These are phyloP conservation scores for Suillus luteus DNA, from an alignment of 768 basidiomycete genomes.

Conservation along the genomic window DNA sequence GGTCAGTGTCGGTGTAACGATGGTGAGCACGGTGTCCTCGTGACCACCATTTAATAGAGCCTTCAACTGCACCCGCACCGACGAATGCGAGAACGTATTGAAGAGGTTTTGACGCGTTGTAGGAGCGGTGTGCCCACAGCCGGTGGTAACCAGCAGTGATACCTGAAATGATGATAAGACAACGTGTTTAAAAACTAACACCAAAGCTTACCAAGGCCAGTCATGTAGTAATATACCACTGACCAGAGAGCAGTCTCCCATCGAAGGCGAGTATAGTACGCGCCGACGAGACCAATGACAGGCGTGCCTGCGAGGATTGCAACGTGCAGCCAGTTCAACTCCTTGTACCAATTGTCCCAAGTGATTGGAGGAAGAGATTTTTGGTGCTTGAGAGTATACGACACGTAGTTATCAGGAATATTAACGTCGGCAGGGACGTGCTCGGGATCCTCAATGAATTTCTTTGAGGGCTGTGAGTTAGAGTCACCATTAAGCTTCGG, in stretches of 20 bases:
- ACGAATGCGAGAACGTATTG: constrained; percentile 83
- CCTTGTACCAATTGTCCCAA: constrained; percentile 56
- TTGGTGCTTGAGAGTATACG: constrained; percentile 67
- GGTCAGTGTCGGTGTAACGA: constrained; percentile 94
- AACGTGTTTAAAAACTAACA: constrained; percentile 42
- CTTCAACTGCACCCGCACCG: constrained; percentile 93
- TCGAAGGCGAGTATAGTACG: constrained; percentile 60
- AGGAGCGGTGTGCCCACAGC: constrained; percentile 94
- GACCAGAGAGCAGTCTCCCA: constrained; percentile 76
- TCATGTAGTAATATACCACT: constrained; percentile 72
- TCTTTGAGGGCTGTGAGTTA: background rate
- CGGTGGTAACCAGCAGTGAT: constrained; percentile 97
- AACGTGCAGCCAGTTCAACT: constrained; percentile 80
- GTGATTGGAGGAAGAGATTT: constrained; percentile 70
- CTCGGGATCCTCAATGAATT: constrained; percentile 31
- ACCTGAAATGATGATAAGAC: constrained; percentile 41
- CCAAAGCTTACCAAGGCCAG: constrained; percentile 69
- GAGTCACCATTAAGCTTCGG: background rate
- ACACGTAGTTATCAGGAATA: constrained; percentile 83
- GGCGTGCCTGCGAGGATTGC: constrained; percentile 75
- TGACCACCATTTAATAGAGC: constrained; percentile 99
- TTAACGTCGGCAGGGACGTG: constrained; percentile 50
- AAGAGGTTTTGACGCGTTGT: constrained; percentile 85
- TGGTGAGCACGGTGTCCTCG: constrained; percentile 98
- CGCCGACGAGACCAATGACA: constrained; percentile 70